Base-by-base conservation (phyloP, 768 basidiomycete genomes). In the Leucogyrophana mollusca region DNA sequence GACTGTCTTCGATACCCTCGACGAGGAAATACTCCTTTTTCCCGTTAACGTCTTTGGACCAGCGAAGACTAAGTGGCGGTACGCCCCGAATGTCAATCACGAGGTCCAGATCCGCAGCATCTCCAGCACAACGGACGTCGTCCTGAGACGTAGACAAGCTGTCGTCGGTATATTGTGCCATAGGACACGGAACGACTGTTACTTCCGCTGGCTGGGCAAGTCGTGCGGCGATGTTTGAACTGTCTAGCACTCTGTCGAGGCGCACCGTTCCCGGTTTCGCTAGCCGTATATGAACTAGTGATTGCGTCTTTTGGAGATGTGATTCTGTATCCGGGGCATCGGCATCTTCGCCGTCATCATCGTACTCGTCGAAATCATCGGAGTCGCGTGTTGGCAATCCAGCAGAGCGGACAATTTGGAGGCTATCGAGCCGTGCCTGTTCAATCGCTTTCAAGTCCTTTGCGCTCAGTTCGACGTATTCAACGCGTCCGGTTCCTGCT, bases 161-260 rank as follows among this genome's bases (percentile, higher is more conserved):
- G 18, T 70, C 69, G 1, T 64, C 62, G 0, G 70, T 56, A 57
- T 93, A 94, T 54, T 78, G 77, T 4, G 84, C 90, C 4, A 70
- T 73, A 5, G 94, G 94, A 59, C 94, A 96, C 16, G 92, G 88
- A 10, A 85, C 89, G 35, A 95, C 71, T 0, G 79, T 76, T 24
- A 91, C 76, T 49, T 86, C 80, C 11, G 74, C 73, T 35, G 82
- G 71, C 44, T 76, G 73, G 45, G 77, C 65, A n/a, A 94, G 68
- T 21, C 89, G 83, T 30, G 92, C 90, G 34, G 86, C 83, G 34
- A 82, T 79, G 34, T 80, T 78, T 2, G 82, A 80, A 10, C 74
- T 65, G 59, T 94, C 93, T 16, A 81, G 60, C 11, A 93, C 83
- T 35, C 80, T 78, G 50, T 88, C 86, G 13, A 97, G 73, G 10